Base-by-base conservation (phyloP, 306 rosid species). In the Lupinus albus region DNA sequence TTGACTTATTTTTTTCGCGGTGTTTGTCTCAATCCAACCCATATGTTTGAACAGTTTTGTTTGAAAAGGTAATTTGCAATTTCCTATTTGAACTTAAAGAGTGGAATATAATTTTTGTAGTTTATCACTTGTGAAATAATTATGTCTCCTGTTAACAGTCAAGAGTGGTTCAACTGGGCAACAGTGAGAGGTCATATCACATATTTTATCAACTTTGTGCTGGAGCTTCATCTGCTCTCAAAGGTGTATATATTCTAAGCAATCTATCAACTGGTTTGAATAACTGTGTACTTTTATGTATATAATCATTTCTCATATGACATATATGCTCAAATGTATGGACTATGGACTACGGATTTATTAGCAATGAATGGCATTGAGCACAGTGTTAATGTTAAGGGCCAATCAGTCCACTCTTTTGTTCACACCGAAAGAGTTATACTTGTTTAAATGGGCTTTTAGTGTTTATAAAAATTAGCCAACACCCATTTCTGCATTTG, bases 131-230 rank as follows among this genome's bases (percentile, higher is more conserved):
- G 83, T 78, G 78, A 78, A 48, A 39, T 76, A 49, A 36, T 56
- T 38, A 7, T 69, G 58, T 76, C 72, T 84, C 38, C 58, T 77
- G 21, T 83, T 87, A 71, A 72, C 97, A 94, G 99, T 88, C 99
- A 17, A 87, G 99, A 85, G 92, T 90, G 47, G 89, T 79, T 72
- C 88, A 84, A 79, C 70, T 88, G 68, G 81, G 74, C 71, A 68
- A 52, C 76, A 86, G 92, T 42, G 97, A 90, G 81, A 80, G 99
- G 82, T 86, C 97, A 12, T 94, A 76, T 82, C 90, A 94, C 73
- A 69, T 94, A 81, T 88, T 94, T 73, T 94, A 94, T 77, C 99
- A 94, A 85, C 95, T 94, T 63, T 94, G 99, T 81, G 90, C 97
- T 78, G 97, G 97, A 42, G 87, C 96, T 49, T 70, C 97, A 51